phyloP scores from a whole-genome alignment of 768 basidiomycete species.

The Pleurotus citrinopileatus region DNA sequence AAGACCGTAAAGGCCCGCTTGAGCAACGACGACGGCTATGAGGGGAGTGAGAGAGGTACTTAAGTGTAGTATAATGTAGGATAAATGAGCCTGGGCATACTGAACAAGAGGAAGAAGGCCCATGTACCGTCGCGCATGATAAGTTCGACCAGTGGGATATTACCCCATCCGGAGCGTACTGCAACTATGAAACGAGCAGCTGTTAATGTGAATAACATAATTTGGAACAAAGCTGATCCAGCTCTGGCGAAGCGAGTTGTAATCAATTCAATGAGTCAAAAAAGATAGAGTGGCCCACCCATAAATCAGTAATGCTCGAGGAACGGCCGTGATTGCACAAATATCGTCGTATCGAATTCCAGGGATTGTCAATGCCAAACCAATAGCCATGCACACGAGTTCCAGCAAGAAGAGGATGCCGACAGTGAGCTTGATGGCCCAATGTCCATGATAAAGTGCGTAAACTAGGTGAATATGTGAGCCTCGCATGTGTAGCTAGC shows the following conservation, averaged over 20 bases:
- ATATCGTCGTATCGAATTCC: slow-evolving; percentile 29
- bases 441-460: slow-evolving; percentile 37
- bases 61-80: not conserved
- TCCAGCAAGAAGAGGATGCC: slow-evolving; percentile 25
- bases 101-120: slow-evolving; percentile 29
- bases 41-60: not conserved
- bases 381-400: slow-evolving; percentile 26
- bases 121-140: slow-evolving; percentile 35
- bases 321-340: slow-evolving; percentile 16
- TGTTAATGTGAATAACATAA: not conserved
- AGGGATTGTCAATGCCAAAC: slow-evolving; percentile 26
- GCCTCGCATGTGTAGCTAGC: not conserved
- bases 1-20: slow-evolving; percentile 23
- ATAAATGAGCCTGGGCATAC: slow-evolving; percentile 20
- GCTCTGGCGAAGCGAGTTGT: not conserved
- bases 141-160: slow-evolving; percentile 29
- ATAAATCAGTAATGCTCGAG: not conserved
- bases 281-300: not conserved
- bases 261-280: not conserved
- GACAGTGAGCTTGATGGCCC: slow-evolving; percentile 23
- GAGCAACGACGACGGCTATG: slow-evolving; percentile 16
- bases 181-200: slow-evolving; percentile 11
- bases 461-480: slow-evolving; percentile 23
- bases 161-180: slow-evolving; percentile 27
- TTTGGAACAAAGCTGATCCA: slow-evolving; percentile 5